Evolutionary conservation across 192 early-diverging fungal genomes (phyloP).

Genomic region (Coemansia sp.): DNA sequence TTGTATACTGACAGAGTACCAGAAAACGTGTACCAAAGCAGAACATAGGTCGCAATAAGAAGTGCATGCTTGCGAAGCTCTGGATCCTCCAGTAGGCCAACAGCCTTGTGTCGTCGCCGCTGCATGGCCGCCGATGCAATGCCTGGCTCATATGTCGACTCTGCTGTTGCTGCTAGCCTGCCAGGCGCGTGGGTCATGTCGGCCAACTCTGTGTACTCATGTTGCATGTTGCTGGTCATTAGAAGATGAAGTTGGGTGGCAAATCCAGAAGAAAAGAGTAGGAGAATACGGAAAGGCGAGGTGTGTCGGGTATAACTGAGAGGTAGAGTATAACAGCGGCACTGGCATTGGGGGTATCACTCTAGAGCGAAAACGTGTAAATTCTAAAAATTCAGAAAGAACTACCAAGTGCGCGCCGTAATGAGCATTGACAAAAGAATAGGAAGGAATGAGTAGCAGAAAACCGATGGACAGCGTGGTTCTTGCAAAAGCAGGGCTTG

Average conservation of each 20-base stretch:
- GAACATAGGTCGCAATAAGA: conserved; percentile 47
- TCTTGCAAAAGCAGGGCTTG: too few relatives aligned
- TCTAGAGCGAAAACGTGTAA: background rate
- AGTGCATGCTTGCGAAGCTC: conserved; percentile 34
- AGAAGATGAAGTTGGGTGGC: background rate
- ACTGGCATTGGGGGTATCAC: background rate
- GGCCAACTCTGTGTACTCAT: conserved; percentile 49
- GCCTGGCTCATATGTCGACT: conserved; percentile 10
- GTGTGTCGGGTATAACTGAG: background rate
- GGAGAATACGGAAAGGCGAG: background rate
- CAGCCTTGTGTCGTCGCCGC: background rate
- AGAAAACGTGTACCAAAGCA: conserved; percentile 66
- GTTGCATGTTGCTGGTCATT: conserved; percentile 16
- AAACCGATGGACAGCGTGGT: too few relatives aligned
- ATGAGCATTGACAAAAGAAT: background rate
- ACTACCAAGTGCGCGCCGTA: background rate
- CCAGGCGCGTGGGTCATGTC: conserved; percentile 15
- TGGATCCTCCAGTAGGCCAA: conserved; percentile 19
- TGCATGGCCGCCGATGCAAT: background rate
- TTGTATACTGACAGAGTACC: conserved; percentile 84
- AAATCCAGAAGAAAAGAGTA: background rate
- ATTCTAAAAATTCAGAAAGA: background rate
- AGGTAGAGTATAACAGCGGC: background rate
- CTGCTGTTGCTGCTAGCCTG: background rate
- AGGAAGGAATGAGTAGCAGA: background rate